These are phyloP conservation scores for Fusarium zealandicum DNA, from an alignment of 2,329 filamentous ascomycete species.

Conservation along the genomic window DNA sequence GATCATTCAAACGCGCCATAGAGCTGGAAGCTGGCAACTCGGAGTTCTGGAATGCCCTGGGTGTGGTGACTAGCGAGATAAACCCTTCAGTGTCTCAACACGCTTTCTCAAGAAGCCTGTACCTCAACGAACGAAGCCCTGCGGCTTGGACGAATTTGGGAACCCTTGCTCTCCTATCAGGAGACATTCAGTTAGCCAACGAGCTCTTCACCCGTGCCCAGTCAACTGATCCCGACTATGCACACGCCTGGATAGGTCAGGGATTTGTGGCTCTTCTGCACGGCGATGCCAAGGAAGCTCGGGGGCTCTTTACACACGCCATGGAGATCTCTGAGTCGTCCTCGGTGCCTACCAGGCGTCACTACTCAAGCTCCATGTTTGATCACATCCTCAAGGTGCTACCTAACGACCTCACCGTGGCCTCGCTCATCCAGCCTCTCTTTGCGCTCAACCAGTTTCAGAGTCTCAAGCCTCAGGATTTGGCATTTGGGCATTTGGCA, in stretches of 20 bases:
- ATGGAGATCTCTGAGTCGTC: slow-evolving; percentile 89
- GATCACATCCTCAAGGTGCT: slow-evolving; percentile 74
- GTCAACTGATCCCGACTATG: slow-evolving; percentile 92
- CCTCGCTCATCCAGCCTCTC: slow-evolving; percentile 80
- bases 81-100: slow-evolving; percentile 92
- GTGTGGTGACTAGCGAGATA: slow-evolving; percentile 85
- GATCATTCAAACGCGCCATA: slow-evolving; percentile 94
- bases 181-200: slow-evolving; percentile 85
- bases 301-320: slow-evolving; percentile 88
- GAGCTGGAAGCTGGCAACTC: slow-evolving; percentile 93
- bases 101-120: slow-evolving; percentile 88
- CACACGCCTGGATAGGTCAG: slow-evolving; percentile 93
- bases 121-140: slow-evolving; percentile 87
- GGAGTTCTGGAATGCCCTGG: slow-evolving; percentile 97
- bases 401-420: slow-evolving; percentile 55
- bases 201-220: slow-evolving; percentile 90
- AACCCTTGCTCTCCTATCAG: slow-evolving; percentile 82
- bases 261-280: slow-evolving; percentile 81
- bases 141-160: slow-evolving; percentile 92
- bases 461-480: slow-evolving; percentile 72
- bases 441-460: slow-evolving; percentile 87
- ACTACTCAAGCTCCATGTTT: slow-evolving; percentile 83
- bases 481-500: slow-evolving; percentile 78
- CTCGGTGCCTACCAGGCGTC: slow-evolving; percentile 74
- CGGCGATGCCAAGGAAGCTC: slow-evolving; percentile 78